Conservation (phyloP, 306 rosid species). For the Calophaca sinica region DNA sequence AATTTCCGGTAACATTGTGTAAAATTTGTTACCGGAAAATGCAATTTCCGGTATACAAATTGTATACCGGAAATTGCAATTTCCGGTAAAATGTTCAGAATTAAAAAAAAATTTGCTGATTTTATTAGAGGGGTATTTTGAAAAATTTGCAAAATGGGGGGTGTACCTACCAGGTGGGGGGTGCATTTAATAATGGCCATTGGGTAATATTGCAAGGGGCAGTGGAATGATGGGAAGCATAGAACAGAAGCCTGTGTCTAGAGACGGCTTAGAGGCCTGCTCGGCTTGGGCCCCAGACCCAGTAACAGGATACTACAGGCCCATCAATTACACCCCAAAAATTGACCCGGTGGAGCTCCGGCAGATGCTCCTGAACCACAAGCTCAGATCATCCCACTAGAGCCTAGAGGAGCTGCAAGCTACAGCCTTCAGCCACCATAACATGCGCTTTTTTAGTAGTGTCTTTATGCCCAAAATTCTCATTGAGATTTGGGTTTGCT, state of each 20-base stretch:
- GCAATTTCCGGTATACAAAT: too few relatives aligned
- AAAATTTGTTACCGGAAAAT: too few relatives aligned
- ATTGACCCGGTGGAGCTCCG: constrained; percentile 66
- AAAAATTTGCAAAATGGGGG: too few relatives aligned
- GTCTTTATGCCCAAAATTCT: too few relatives aligned
- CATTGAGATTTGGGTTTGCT: neutral
- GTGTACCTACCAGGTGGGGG: too few relatives aligned
- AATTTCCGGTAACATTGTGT: too few relatives aligned
- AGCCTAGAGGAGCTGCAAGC: neutral
- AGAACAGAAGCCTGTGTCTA: constrained; percentile 42
- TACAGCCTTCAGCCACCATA: neutral
- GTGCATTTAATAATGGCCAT: too few relatives aligned
- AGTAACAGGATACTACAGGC: constrained; percentile 61
- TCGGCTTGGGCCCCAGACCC: constrained; percentile 63
- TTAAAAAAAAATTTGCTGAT: too few relatives aligned
- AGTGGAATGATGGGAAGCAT: constrained; percentile 34
- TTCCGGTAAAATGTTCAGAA: too few relatives aligned
- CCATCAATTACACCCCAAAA: constrained; percentile 45
- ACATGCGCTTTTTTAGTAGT: too few relatives aligned
- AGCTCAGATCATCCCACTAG: constrained; percentile 31
- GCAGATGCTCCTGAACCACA: constrained; percentile 44
- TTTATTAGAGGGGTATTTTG: too few relatives aligned
- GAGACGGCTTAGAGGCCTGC: constrained; percentile 37
- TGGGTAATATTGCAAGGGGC: constrained; percentile 32
- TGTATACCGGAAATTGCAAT: too few relatives aligned